Evolutionary conservation across 1,284 basidiomycete species (phyloP), one percentile per base, ranked within the genome.

Genomic region (Ustilago esculenta): DNA sequence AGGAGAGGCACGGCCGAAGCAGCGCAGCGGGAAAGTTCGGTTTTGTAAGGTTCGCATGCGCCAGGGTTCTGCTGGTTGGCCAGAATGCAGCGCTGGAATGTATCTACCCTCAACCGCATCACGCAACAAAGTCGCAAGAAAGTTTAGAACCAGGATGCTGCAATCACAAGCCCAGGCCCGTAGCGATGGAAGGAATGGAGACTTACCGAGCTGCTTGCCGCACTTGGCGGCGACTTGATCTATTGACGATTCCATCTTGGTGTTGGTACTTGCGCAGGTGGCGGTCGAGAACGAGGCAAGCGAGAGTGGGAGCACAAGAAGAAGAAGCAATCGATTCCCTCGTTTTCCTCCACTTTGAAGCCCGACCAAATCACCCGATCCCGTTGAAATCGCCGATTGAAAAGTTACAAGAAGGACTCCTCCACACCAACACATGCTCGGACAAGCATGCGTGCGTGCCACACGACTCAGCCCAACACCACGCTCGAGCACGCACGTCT

Each of bases 81-180:
- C 3, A 79, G 59, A 39, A 80, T 73, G 50, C 79, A 80, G 24
- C 77, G 71, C 46, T 80, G 75, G 52, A 77, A 80, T 2, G 67
- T 71, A 37, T 65, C 67, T 69, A 48, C 25, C 3, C n/a, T n/a
- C n/a, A n/a, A n/a, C n/a, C n/a, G n/a, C n/a, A n/a, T n/a, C n/a
- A n/a, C n/a, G n/a, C n/a, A n/a, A n/a, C n/a, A n/a, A n/a, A n/a
- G n/a, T n/a, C n/a, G n/a, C n/a, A n/a, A n/a, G n/a, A n/a, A n/a
- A n/a, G n/a, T n/a, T n/a, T n/a, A n/a, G n/a, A n/a, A n/a, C n/a
- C n/a, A n/a, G n/a, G n/a, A n/a, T n/a, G n/a, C n/a, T n/a, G n/a
- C n/a, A n/a, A n/a, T n/a, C n/a, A n/a, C n/a, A n/a, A n/a, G n/a
- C n/a, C n/a, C n/a, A n/a, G n/a, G n/a, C n/a, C n/a, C n/a, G n/a